Conservation (phyloP, 257 asterid genomes). For the Salvia rosmarinus region DNA sequence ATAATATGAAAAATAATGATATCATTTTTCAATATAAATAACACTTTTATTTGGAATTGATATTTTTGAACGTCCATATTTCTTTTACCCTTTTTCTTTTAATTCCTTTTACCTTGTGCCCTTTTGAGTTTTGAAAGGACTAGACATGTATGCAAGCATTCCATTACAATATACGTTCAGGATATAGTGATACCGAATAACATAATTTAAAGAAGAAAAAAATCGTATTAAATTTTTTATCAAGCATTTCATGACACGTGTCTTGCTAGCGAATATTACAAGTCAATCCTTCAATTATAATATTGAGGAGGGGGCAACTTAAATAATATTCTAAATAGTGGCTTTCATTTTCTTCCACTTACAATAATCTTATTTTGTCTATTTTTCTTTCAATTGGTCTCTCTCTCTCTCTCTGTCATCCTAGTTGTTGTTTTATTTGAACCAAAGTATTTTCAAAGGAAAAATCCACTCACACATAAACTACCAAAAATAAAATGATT, state of each 20-base stretch:
- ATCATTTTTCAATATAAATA: too few relatives aligned
- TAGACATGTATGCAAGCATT: background rate
- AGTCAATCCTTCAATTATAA: slow-evolving; percentile 15
- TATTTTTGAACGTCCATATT: too few relatives aligned
- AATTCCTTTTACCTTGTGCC: background rate
- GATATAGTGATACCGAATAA: too few relatives aligned
- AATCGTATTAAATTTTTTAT: background rate
- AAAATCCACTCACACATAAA: background rate
- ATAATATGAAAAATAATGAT: too few relatives aligned
- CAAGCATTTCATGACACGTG: slow-evolving; percentile 26
- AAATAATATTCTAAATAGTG: background rate
- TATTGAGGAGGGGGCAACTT: background rate
- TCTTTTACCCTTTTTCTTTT: background rate
- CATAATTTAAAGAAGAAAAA: background rate
- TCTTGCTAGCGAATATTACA: background rate
- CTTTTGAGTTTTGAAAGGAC: slow-evolving; percentile 26
- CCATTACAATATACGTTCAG: too few relatives aligned
- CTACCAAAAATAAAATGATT: background rate
- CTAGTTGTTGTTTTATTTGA: slow-evolving; percentile 24
- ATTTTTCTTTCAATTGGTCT: background rate
- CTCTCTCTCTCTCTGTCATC: slow-evolving; percentile 23
- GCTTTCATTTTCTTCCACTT: slow-evolving; percentile 1
- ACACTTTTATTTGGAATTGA: too few relatives aligned
- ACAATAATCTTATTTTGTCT: background rate
- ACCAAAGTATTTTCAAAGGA: background rate